Base-by-base conservation (phyloP, 352 stramenopile species). In the Halophytophthora polymorphica region DNA sequence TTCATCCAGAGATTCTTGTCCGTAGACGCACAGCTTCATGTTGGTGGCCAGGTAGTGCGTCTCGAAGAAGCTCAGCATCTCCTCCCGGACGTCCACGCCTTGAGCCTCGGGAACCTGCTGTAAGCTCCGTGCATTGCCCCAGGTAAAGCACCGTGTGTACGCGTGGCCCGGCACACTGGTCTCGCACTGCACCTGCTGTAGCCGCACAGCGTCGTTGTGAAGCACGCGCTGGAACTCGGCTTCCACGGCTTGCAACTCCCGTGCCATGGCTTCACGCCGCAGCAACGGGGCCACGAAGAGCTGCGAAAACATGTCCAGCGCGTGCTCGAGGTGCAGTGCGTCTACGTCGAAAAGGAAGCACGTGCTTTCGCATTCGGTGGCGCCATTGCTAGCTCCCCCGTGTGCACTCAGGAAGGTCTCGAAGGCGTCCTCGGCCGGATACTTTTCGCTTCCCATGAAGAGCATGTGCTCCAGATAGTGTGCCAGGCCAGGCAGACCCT, bases 381-480 rank as follows among this genome's bases (percentile, higher is more conserved):
- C 84, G 35, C 91, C 92, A 55, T 98, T 98, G 71, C 72, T 91
- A 50, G 73, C 90, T 5, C 92, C 92, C 23, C 92, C 92, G 45
- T 96, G 75, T 2, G 83, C 62, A 40, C 64, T 88, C 31, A 98
- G 64, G 50, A 93, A 97, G 1, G 54, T 50, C 54, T 97, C 88
- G 53, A 97, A 97, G 37, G 81, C 79, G 61, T 98, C 96, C 50
- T 98, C 92, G 43, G 83, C 73, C 1, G 90, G 90, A 58, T 96
- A 97, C 43, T 96, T 97, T 17, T 61, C 57, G 48, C 77, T 96
- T 6, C 90, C 90, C 83, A 97, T 92, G 61, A 97, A 97, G 2
- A 97, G 61, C 90, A 97, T 96, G 72, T 97, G 90, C 65, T 97
- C 88, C 18, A 96, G 67, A 51, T 90, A 96, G 51, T 96, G 86